Evolutionary conservation across 495 filamentous ascomycete genomes (phyloP), one percentile per base, ranked within the genome.

Genomic region (Tuber borchii): DNA sequence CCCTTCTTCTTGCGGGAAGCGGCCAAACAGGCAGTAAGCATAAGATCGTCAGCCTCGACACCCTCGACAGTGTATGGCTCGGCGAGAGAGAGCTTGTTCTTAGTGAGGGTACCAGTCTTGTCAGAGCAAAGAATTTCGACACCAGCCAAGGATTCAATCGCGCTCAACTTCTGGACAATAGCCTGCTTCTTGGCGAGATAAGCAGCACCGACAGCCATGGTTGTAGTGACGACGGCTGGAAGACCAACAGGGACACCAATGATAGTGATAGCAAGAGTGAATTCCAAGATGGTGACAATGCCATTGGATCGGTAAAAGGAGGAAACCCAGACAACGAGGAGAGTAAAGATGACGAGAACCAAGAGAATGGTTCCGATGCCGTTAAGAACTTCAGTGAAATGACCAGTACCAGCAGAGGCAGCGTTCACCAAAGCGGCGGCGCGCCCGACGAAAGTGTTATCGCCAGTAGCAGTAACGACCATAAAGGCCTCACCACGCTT

Each of bases 51-150:
- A 56, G 90, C 86, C 77, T 93, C 91, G 71, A 95, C 89, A 81
- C 93, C 93, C 76, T 88, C 86, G 45, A 93, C 90, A 71, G 91
- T 92, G 86, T 90, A 97, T 45, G 94, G 93, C 80, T 96, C 93
- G 70, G 90, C 87, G 72, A 97, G 88, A 51, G 93, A 93, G 26
- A 97, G 88, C 85, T 94, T 95, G 87, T 97, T 97, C 86, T 93
- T 94, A 81, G 93, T 97, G 77, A 97, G 85, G 75, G 91, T 96
- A 90, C 93, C 93, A 72, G 93, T 97, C 88, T 97, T 97, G 87
- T 97, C 94, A 68, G 94, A 97, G 88, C 94, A 97, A 77, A 97
- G 90, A 84, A 97, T 96, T 86, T 97, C 93, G 74, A 97, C 94
- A 87, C 93, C 94, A 81, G 94, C 94, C 74, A 97, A 86, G 37